Evolutionary conservation across 495 filamentous ascomycete species (phyloP), one percentile per base, ranked within the genome.

Genomic region (Penicillium taxi): DNA sequence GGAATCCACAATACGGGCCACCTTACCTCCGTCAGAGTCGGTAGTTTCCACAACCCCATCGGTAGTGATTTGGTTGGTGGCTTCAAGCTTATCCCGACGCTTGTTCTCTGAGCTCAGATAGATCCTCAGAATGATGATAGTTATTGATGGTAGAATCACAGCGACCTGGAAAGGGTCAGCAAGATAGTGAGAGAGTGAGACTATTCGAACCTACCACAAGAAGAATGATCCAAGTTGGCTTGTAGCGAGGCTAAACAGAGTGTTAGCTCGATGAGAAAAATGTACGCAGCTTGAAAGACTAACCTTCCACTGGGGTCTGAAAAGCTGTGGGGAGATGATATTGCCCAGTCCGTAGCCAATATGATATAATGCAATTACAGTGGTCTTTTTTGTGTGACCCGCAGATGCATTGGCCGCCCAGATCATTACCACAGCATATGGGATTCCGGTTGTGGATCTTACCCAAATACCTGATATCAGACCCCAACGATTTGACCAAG

Each of bases 381-480:
- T 55, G 4, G 53, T 59, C 35, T 64, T 66, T 44, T 66, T 66
- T 1, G 63, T 64, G 38, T 59, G 55, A 12, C 60, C 61, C 7
- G 60, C 62, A 5, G 56, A 60, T 27, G 49, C 51, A 39, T 55
- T 58, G 9, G 57, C 52, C 9, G 52, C 52, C 55, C 52, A 52
- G 6, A 61, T 58, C 61, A 67, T 64, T 9, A 66, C 61, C 14
- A 65, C 53, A 0, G 52, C 55, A 38, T 65, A 66, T 1, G 59
- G 55, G 9, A 66, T 62, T 6, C 63, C 59, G 9, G 38, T 47
- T 9, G 63, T 59, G 9, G 55, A 56, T 25, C 57, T 47, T 23
- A 66, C 52, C 57, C 58, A 66, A 32, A 62, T 59, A 1, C 54
- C 61, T 1, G 49, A 35, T 5, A 68, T 49, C 2, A 63, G 56